Conservation (phyloP, 164 flowering plant species). For the Aristolochia contorta region DNA sequence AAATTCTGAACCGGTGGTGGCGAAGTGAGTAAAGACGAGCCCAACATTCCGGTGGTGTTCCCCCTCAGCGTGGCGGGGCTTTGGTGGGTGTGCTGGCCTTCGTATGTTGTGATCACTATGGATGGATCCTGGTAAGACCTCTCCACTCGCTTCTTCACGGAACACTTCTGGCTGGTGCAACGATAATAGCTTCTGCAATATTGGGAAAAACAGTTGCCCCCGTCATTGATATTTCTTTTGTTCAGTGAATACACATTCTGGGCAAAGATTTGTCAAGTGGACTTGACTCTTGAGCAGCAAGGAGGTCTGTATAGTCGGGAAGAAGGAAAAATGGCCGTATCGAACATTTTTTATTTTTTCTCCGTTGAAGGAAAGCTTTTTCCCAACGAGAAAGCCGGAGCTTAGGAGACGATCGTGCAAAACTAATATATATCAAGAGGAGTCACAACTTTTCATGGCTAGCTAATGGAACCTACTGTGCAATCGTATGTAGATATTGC, state of each 20-base stretch:
- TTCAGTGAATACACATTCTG: background rate
- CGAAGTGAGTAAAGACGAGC: slow-evolving; percentile 31
- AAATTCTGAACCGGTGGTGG: slow-evolving; percentile 15
- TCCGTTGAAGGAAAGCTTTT: too few species aligned
- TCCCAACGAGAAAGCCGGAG: too few species aligned
- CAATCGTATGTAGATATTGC: background rate
- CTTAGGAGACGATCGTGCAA: too few species aligned
- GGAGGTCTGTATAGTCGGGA: too few species aligned
- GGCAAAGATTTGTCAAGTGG: background rate
- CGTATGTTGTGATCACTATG: slow-evolving; percentile 80
- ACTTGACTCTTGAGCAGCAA: too few species aligned
- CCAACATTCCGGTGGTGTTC: slow-evolving; percentile 28
- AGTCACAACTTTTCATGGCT: too few species aligned
- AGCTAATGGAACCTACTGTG: background rate
- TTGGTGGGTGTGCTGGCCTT: slow-evolving; percentile 85
- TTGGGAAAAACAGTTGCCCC: background rate
- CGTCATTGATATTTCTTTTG: background rate
- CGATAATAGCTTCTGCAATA: slow-evolving; percentile 78
- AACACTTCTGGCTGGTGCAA: slow-evolving; percentile 86
- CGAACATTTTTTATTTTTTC: too few species aligned
- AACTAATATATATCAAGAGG: too few species aligned
- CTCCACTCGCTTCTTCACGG: slow-evolving; percentile 85
- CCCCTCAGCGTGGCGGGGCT: slow-evolving; percentile 66
- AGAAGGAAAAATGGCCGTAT: too few species aligned
- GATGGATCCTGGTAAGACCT: slow-evolving; percentile 74